A percentile compares a stretch with the other conserved stretches of the same genome.
Conservation (phyloP, 192 early-diverging fungal genomes). For the Mortierella alpina region DNA sequence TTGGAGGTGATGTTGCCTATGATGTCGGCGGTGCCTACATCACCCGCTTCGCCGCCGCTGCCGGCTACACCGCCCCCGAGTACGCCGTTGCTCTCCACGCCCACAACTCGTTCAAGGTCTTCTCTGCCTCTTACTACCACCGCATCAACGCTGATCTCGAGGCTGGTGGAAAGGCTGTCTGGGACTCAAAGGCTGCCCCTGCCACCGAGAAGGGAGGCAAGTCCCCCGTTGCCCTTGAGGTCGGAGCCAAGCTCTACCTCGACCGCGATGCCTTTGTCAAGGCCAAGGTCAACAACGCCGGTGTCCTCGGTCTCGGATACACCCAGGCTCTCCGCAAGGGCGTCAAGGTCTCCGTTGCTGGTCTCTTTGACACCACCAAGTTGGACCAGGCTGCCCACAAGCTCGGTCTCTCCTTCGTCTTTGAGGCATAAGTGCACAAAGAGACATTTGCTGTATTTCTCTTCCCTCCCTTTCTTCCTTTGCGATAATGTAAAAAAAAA, state of each 20-base stretch:
- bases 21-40: constrained; percentile 88
- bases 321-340: constrained; percentile 93
- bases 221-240: constrained; percentile 82
- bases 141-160: constrained; percentile 91
- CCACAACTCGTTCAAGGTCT: constrained; percentile 88
- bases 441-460: not conserved
- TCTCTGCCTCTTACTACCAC: constrained; percentile 97
- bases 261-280: constrained; percentile 92
- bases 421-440: constrained; percentile 80
- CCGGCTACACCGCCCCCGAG: constrained; percentile 89
- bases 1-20: constrained; percentile 95
- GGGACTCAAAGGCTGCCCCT: constrained; percentile 75
- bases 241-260: constrained; percentile 93
- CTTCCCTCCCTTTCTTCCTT: not conserved
- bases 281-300: constrained; percentile 86
- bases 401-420: constrained; percentile 89
- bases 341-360: constrained; percentile 94
- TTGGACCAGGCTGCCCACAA: constrained; percentile 95
- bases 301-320: constrained; percentile 93
- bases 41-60: constrained; percentile 87
- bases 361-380: constrained; percentile 93
- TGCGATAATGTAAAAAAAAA: constrained; percentile 34
- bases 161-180: constrained; percentile 94
- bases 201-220: constrained; percentile 64
- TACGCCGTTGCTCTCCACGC: constrained; percentile 92